A percentile compares a stretch with the other conserved stretches of the same genome.
These are phyloP conservation scores for Boletales sp. DNA, from an alignment of 768 basidiomycete species.

Conservation along the genomic window DNA sequence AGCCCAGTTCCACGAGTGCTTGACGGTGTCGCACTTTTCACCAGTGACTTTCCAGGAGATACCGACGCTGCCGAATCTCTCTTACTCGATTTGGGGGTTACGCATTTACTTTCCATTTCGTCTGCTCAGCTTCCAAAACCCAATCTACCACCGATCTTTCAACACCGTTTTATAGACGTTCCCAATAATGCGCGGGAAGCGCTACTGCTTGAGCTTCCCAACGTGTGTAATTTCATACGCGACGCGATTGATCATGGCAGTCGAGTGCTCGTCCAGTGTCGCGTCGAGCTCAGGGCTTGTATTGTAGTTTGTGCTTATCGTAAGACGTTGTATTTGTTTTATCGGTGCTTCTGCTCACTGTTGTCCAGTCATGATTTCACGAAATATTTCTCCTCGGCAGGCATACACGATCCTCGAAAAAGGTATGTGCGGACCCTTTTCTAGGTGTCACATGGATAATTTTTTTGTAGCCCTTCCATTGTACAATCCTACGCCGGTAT, in stretches of 20 bases:
- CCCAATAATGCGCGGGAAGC: constrained; percentile 36
- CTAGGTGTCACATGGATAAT: background rate
- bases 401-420: constrained; percentile 41
- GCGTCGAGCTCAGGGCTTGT: constrained; percentile 52
- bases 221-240: constrained; percentile 43
- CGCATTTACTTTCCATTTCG: constrained; percentile 52
- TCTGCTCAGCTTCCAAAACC: constrained; percentile 44
- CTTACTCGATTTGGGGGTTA: constrained; percentile 47
- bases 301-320: constrained; percentile 51
- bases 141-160: constrained; percentile 27
- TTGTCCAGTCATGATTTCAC: constrained; percentile 45
- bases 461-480: constrained; percentile 44
- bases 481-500: constrained; percentile 46
- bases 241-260: constrained; percentile 40
- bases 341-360: background rate
- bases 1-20: background rate
- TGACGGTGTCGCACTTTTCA: background rate
- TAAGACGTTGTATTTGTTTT: constrained; percentile 17
- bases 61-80: constrained; percentile 46
- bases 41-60: constrained; percentile 57
- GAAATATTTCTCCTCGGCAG: constrained; percentile 34
- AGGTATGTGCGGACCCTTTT: constrained; percentile 29
- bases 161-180: constrained; percentile 43
- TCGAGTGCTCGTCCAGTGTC: constrained; percentile 51
- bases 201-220: constrained; percentile 44